Evolutionary conservation across 2,329 filamentous ascomycete genomes (phyloP), one percentile per base, ranked within the genome.

Genomic region (Colletotrichum shisoi): DNA sequence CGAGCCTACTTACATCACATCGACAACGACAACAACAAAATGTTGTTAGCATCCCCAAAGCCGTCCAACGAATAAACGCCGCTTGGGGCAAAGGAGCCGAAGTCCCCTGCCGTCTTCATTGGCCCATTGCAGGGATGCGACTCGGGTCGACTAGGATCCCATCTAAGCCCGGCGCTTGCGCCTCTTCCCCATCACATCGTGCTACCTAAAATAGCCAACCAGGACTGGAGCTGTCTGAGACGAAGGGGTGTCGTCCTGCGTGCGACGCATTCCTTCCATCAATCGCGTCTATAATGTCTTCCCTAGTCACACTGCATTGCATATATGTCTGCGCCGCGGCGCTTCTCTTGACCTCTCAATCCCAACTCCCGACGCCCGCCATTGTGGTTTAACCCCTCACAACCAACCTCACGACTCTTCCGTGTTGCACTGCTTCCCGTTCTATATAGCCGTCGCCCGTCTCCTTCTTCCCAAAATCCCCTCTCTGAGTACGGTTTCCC

Each of bases 161-260:
- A 68, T 62, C 70, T 72, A 60, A 63, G 44, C 54, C 61, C 54
- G 75, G 78, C 78, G 78, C 78, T 79, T 79, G 77, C 76, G 77
- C 76, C 75, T 73, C 72, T 72, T 67, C 67, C 60, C 57, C 71
- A 63, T 64, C 64, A 68, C 70, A 71, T 64, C 71, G 57, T 69
- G 72, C 68, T 71, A 70, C 75, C 75, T 74, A 76, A 77, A 76
- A 77, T 77, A 77, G 76, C 76, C 76, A 78, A 77, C 76, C 75
- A 77, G 70, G 67, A 67, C 56, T 54, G 67, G 54, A 57, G 45
- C 42, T 69, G 64, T 69, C 71, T 70, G 70, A 70, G 65, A 69
- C 73, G 68, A 70, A 69, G 72, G 45, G 70, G 40, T 63, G 58
- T 56, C 64, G 37, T 46, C 54, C 67, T 63, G 64, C 58, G 51